Base-by-base conservation (phyloP, 805 yeast species). In the Kazachstania martiniae region DNA sequence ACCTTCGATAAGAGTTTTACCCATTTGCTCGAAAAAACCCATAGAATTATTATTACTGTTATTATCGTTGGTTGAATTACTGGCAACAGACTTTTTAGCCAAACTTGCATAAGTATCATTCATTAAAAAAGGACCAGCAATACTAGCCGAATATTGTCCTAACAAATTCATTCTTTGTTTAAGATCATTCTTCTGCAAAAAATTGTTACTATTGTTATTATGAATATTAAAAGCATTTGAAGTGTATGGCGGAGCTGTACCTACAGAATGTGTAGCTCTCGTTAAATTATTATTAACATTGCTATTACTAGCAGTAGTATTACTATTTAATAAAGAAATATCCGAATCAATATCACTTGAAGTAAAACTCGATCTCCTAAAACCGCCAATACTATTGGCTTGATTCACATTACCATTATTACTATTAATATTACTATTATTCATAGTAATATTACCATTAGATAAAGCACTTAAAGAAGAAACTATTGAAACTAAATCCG, bases 381-480 rank as follows among this genome's bases (percentile, higher is more conserved):
- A 54, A 10, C 55, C 49, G 12, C 59, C 59, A 18, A 29, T 35
- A 13, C 28, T 34, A n/a, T 28, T 24, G 12, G 15, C 27, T 6
- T 25, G 27, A 19, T 29, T 34, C 12, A 16, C 39, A 26, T 25
- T 32, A 8, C 25, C 25, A 23, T 9, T 6, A 19, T 10, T 19
- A 10, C 28, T 14, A 12, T 13, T 25, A 12, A 10, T 28, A 23
- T 34, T 33, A 21, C 19, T 22, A 10, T 13, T 13, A 21, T 29
- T 33, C 12, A 25, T 21, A 21, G 17, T 13, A 22, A 18, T 14
- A 22, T 26, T 25, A 25, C 17, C n/a, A 18, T 46, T 47, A 8
- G 61, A 54, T 21, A 51, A 42, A 12, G 58, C 59, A 32, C 59
- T 54, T 29, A 58, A 39, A n/a, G 62, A 56, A 6, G 61, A 52